phyloP scores from a whole-genome alignment of 192 early-diverging fungal genomes.

The Funneliformis mosseae region DNA sequence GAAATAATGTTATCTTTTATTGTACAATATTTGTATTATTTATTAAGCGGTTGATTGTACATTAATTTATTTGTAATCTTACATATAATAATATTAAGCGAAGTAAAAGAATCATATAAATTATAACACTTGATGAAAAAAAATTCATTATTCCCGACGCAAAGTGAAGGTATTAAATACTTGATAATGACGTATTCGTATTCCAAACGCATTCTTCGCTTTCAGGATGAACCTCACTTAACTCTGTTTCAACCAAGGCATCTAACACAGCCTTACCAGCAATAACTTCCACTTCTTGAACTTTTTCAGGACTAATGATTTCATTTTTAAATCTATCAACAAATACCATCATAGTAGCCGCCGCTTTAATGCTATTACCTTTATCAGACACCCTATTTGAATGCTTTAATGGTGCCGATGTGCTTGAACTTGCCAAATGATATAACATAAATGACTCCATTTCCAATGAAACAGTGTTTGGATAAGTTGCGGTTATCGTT shows the following conservation, averaged over 20 bases:
- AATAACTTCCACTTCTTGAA: slow-evolving; percentile 52
- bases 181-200: background rate
- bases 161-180: too few species aligned
- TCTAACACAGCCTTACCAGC: slow-evolving; percentile 66
- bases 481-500: slow-evolving; percentile 47
- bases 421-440: slow-evolving; percentile 69
- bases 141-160: too few species aligned
- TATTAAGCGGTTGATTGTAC: too few species aligned
- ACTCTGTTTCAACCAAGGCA: slow-evolving; percentile 51
- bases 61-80: too few species aligned
- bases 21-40: too few species aligned
- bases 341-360: slow-evolving; percentile 81
- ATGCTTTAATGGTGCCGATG: slow-evolving; percentile 23
- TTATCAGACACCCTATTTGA: background rate
- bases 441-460: slow-evolving; percentile 90
- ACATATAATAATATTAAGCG: too few species aligned
- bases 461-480: slow-evolving; percentile 65
- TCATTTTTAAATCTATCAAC: slow-evolving; percentile 69
- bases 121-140: too few species aligned
- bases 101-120: too few species aligned
- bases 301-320: slow-evolving; percentile 64
- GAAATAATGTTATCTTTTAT: too few species aligned
- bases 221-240: slow-evolving; percentile 2
- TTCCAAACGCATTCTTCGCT: slow-evolving; percentile 1
- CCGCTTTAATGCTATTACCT: slow-evolving; percentile 64